Percentiles rank a stretch among this genome's conserved stretches.
phyloP scores from a whole-genome alignment of 2,329 filamentous ascomycete genomes.

The Acrocalymma vagum region DNA sequence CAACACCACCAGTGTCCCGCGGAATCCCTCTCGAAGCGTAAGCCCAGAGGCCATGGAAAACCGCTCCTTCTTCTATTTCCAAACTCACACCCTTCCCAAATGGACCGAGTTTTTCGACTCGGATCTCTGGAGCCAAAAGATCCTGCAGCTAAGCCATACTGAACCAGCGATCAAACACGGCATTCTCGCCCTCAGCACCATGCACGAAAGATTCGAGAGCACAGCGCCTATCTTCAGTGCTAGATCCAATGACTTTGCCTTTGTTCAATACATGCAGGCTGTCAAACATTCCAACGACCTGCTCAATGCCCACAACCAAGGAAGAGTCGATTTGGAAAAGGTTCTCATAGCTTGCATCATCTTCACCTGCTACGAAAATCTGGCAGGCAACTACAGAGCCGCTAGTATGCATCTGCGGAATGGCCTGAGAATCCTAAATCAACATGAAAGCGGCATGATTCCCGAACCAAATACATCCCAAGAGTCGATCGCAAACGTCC shows the following conservation, averaged over 20 bases:
- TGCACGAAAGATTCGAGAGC: slow-evolving; percentile 37
- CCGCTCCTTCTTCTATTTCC: slow-evolving; percentile 38
- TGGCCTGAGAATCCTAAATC: slow-evolving; percentile 32
- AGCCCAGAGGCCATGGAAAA: slow-evolving; percentile 32
- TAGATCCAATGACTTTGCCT: slow-evolving; percentile 30
- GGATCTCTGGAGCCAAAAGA: slow-evolving; percentile 36
- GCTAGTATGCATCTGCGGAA: slow-evolving; percentile 40
- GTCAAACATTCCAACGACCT: slow-evolving; percentile 38
- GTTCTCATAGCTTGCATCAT: slow-evolving; percentile 40
- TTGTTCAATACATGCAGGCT: slow-evolving; percentile 38
- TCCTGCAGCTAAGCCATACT: slow-evolving; percentile 34
- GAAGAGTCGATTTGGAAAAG: slow-evolving; percentile 30
- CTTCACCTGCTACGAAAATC: slow-evolving; percentile 41
- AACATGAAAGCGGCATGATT: slow-evolving; percentile 19
- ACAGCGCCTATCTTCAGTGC: slow-evolving; percentile 19
- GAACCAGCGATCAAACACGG: slow-evolving; percentile 42
- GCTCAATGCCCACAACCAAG: slow-evolving; percentile 26
- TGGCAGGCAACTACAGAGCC: slow-evolving; percentile 36
- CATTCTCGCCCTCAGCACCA: slow-evolving; percentile 34
- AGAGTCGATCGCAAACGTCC: slow-evolving; percentile 30
- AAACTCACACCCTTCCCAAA: slow-evolving; percentile 33
- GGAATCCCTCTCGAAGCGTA: slow-evolving; percentile 25
- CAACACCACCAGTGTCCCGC: slow-evolving; percentile 15
- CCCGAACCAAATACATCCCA: slow-evolving; percentile 8
- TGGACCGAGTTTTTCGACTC: slow-evolving; percentile 45